Evolutionary conservation across 2,329 filamentous ascomycete species (phyloP), one percentile per base, ranked within the genome.

Genomic region (Xylaria sp.): DNA sequence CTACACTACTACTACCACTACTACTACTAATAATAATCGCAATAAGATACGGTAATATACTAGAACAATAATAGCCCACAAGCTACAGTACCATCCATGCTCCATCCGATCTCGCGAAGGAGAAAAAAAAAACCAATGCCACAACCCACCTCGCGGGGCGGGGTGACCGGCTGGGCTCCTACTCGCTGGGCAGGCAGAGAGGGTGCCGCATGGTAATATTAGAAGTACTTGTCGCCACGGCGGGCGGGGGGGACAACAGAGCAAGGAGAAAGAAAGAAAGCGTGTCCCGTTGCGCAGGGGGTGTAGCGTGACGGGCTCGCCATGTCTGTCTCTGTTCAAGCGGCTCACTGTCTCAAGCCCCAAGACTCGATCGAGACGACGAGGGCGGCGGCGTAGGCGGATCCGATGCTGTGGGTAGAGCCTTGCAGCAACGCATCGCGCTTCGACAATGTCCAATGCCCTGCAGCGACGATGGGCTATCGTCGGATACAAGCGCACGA

Each of bases 401-500:
- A 54, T 51, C 53, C 60, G 52, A 60, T 47, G 54, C 51, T 29
- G 52, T 62, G 65, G 60, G 38, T 61, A 52, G 56, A 65, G 59
- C 57, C 56, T 63, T 60, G 60, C 60, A 60, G 55, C 60, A 51
- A 58, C 58, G 23, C 40, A 61, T 61, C 58, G 52, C 54, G 38
- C 52, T 44, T 52, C 60, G 47, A 58, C 43, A 48, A 47, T 56
- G 57, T 54, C 61, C 48, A 62, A 65, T 65, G 62, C 60, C 59
- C 52, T 64, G 63, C 65, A 63, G 59, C 53, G 51, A 46, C 53
- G 48, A 62, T 54, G 59, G 64, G 54, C 58, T 60, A 66, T 66
- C 62, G 57, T 68, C 66, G 66, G 66, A 59, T 65, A 63, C 21
- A 60, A 58, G 40, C 52, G 62, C 65, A 64, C 58, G 68, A 63